phyloP scores from a whole-genome alignment of 306 rosid genomes.

The Vicia faba region DNA sequence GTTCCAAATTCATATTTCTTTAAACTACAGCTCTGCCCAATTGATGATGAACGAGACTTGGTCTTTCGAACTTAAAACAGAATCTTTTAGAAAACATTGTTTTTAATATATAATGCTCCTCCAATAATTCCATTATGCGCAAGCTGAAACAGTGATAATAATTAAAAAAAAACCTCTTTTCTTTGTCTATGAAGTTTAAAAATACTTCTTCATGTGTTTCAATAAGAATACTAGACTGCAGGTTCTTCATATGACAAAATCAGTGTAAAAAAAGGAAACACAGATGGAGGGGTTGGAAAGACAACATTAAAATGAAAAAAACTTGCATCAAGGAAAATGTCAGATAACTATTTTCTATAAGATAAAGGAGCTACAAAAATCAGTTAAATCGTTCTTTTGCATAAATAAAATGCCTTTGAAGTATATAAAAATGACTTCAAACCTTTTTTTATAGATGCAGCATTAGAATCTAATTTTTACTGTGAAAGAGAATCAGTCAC shows the following conservation, averaged over 20 bases:
- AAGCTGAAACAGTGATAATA: constrained; percentile 7
- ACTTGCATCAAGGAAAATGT: constrained; percentile 12
- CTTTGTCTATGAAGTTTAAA: constrained; percentile 21
- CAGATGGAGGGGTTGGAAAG: constrained; percentile 9
- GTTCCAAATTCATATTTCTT: constrained; percentile 5
- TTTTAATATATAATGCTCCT: constrained; percentile 15
- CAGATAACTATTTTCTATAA: neutral
- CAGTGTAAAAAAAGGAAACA: constrained; percentile 9
- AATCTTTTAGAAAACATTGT: constrained; percentile 12
- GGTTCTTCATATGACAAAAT: constrained; percentile 16
- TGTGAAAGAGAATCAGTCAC: constrained; percentile 13
- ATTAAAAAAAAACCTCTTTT: constrained; percentile 21
- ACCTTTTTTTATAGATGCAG: constrained; percentile 6
- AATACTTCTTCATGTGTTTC: constrained; percentile 14
- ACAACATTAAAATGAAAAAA: constrained; percentile 20
- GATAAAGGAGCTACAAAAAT: constrained; percentile 2
- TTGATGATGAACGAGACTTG: constrained; percentile 7
- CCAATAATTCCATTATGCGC: constrained; percentile 1
- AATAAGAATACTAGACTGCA: constrained; percentile 13
- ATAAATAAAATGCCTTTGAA: neutral
- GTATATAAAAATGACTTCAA: constrained; percentile 10
- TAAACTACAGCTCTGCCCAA: constrained; percentile 28
- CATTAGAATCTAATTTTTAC: constrained; percentile 23
- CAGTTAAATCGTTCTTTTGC: neutral
- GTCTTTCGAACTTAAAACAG: constrained; percentile 24